Evolutionary conservation across 2,329 filamentous ascomycete genomes (phyloP).

Genomic region (Cryphonectria parasitica): DNA sequence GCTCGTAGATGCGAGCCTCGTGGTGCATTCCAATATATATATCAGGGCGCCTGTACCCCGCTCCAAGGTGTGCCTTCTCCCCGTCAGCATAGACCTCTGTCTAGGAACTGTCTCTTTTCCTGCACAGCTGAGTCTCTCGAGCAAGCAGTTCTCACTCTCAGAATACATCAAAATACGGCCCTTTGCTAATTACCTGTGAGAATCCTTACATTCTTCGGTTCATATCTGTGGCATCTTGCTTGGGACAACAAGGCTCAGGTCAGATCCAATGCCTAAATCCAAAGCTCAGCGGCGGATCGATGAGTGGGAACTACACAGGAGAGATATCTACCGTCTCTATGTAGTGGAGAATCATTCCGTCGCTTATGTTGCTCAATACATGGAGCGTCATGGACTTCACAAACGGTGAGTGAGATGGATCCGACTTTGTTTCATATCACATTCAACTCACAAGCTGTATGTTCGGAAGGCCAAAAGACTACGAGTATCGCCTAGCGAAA

Average conservation of each 20-base stretch:
- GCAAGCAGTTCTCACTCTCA: background rate
- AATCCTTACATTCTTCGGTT: background rate
- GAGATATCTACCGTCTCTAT: background rate
- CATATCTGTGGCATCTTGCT: background rate
- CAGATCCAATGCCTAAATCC: background rate
- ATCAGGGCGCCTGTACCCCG: background rate
- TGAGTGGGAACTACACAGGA: conserved; percentile 4
- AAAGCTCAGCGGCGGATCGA: background rate
- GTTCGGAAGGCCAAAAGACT: background rate
- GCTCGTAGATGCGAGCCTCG: background rate
- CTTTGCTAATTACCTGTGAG: no score
- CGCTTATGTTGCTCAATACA: background rate
- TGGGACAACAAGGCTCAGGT: background rate
- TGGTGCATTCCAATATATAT: background rate
- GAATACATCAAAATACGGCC: background rate
- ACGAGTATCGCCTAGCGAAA: conserved; percentile 10
- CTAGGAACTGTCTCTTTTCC: background rate
- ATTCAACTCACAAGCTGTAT: no score
- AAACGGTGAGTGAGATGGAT: background rate
- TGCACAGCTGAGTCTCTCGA: background rate
- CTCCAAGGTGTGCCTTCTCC: background rate
- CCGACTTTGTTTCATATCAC: background rate
- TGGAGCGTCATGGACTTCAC: background rate
- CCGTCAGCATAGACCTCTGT: background rate
- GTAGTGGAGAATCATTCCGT: background rate